Evolutionary conservation across 306 rosid genomes (phyloP).

Genomic region (Quercus cerris): DNA sequence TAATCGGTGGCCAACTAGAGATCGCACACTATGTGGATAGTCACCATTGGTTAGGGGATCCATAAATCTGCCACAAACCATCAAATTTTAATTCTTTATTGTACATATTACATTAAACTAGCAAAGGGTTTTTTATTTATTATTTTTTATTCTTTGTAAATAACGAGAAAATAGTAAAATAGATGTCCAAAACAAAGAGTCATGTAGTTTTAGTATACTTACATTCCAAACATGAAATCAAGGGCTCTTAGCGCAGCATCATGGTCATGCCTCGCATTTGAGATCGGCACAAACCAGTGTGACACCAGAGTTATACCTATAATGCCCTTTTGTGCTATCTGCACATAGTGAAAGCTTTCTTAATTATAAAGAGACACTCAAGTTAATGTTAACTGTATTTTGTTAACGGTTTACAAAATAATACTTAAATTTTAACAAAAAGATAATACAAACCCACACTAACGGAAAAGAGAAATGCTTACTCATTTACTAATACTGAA

Average conservation of each 20-base stretch:
- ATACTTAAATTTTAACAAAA: background rate
- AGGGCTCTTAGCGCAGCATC: conserved; percentile 43
- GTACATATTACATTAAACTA: background rate
- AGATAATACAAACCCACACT: background rate
- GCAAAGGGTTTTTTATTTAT: too few relatives aligned
- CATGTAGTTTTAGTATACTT: background rate
- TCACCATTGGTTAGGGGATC: conserved; percentile 58
- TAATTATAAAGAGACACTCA: background rate
- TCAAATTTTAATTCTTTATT: background rate
- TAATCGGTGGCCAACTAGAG: conserved; percentile 47
- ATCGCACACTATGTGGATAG: conserved; percentile 58
- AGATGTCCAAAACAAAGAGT: background rate
- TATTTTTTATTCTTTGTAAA: too few relatives aligned
- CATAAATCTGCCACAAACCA: conserved; percentile 50
- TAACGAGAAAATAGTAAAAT: too few relatives aligned
- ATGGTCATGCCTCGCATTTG: conserved; percentile 7
- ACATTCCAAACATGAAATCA: conserved; percentile 69
- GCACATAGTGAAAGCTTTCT: background rate
- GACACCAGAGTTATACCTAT: conserved; percentile 49
- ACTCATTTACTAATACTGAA: too few relatives aligned
- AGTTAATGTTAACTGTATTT: background rate
- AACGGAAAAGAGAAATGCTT: background rate
- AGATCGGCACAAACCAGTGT: conserved; percentile 48
- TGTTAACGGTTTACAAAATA: background rate
- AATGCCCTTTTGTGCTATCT: conserved; percentile 60